Conservation (phyloP, 1,284 basidiomycete genomes). For the Leccinum solheimii region DNA sequence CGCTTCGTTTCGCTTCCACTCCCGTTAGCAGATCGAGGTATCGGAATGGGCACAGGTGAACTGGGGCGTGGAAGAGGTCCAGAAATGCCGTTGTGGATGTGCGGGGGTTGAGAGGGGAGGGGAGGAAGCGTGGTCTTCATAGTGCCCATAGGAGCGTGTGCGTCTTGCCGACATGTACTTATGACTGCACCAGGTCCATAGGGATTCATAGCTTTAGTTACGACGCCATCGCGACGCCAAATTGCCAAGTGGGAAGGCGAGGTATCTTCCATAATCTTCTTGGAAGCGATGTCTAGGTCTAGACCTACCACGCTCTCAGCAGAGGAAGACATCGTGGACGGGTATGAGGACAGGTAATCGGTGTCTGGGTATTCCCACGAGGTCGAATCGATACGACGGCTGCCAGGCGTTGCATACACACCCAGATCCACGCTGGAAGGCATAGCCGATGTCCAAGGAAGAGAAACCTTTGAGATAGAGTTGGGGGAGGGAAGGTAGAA, state of each 20-base stretch:
- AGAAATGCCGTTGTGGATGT: constrained; percentile 15
- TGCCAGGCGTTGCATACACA: constrained; percentile 39
- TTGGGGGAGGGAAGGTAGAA: constrained; percentile 50
- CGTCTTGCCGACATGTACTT: constrained; percentile 32
- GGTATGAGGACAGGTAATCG: constrained; percentile 37
- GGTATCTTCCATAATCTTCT: constrained; percentile 34
- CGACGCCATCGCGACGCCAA: constrained; percentile 33
- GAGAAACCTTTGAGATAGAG: constrained; percentile 42
- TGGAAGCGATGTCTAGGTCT: constrained; percentile 36
- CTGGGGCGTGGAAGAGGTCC: constrained; percentile 26
- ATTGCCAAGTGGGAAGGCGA: constrained; percentile 34
- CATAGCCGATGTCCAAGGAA: constrained; percentile 38
- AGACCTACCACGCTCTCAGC: constrained; percentile 35
- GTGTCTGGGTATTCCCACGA: constrained; percentile 36
- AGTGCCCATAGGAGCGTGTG: constrained; percentile 9
- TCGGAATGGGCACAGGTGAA: constrained; percentile 38
- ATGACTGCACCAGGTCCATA: constrained; percentile 31
- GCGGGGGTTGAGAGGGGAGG: constrained; percentile 14
- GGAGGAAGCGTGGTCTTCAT: constrained; percentile 12
- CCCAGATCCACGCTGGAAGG: constrained; percentile 44
- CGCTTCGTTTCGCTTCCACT: constrained; percentile 33
- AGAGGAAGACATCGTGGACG: constrained; percentile 32
- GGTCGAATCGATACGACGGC: constrained; percentile 30
- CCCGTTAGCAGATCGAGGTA: constrained; percentile 34
- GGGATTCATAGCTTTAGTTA: constrained; percentile 29